A percentile compares a stretch with the other conserved stretches of the same genome.
phyloP scores from a whole-genome alignment of 163 green algal species.

The Prototheca wickerhamii region DNA sequence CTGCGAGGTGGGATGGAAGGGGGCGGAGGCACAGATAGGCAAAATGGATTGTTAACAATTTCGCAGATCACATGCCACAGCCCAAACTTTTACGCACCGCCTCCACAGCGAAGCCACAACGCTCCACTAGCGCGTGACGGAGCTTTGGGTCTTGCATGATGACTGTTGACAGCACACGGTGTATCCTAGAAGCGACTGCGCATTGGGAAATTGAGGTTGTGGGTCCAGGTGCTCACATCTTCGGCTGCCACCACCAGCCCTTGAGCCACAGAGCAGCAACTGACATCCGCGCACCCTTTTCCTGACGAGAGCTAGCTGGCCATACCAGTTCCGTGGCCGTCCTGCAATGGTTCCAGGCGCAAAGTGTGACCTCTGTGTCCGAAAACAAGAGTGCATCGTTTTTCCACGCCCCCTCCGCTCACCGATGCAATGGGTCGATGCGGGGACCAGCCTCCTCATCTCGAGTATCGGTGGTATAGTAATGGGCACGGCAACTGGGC shows the following conservation, averaged over 20 bases:
- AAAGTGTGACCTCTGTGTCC: neutral
- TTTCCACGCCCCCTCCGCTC: neutral
- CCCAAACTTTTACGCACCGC: slow-evolving; percentile 8
- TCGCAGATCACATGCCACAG: neutral
- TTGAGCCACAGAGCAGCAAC: neutral
- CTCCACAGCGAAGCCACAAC: slow-evolving; percentile 7
- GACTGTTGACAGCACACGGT: slow-evolving; percentile 5
- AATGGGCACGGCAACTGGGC: neutral
- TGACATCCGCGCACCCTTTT: slow-evolving; percentile 4
- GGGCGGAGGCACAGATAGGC: neutral
- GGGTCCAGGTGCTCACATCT: neutral
- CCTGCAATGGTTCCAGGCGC: neutral
- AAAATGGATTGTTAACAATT: neutral
- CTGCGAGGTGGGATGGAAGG: neutral
- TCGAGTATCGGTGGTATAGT: neutral
- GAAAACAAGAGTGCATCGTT: neutral
- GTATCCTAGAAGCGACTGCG: slow-evolving; percentile 3
- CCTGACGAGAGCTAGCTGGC: slow-evolving; percentile 2
- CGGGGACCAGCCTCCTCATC: neutral
- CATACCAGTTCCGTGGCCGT: slow-evolving; percentile 12
- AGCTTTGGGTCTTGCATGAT: slow-evolving; percentile 8
- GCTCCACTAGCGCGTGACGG: neutral
- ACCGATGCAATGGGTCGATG: neutral
- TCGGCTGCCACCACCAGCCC: neutral
- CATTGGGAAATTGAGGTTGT: neutral